These are phyloP conservation scores for Lachnellula willkommii DNA, from an alignment of 2,329 filamentous ascomycete genomes.

Conservation along the genomic window DNA sequence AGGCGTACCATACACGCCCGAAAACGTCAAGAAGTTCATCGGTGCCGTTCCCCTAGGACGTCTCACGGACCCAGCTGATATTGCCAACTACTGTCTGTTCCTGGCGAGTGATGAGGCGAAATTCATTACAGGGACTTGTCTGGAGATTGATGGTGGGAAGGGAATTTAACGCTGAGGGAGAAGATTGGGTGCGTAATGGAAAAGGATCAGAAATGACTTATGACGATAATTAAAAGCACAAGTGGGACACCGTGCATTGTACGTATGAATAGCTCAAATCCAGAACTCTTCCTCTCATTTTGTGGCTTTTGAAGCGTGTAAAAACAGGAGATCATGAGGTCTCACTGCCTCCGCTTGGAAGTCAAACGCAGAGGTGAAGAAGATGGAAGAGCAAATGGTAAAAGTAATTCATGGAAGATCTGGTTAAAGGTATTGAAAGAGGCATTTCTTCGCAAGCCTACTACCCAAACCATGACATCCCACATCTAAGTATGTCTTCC, in stretches of 20 bases:
- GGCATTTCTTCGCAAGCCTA: too few species aligned
- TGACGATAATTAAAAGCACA: not conserved
- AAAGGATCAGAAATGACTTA: not conserved
- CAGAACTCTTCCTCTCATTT: too few species aligned
- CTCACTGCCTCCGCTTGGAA: too few species aligned
- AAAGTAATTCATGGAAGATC: not conserved
- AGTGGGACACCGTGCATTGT: too few species aligned
- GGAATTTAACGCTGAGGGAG: constrained; percentile 23
- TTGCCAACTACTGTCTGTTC: constrained; percentile 66
- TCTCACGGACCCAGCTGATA: constrained; percentile 54
- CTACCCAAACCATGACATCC: too few species aligned
- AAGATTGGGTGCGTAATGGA: not conserved
- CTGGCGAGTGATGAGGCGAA: constrained; percentile 65
- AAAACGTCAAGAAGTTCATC: constrained; percentile 52
- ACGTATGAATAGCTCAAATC: too few species aligned
- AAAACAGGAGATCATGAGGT: too few species aligned
- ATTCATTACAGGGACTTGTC: constrained; percentile 68
- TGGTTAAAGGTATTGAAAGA: not conserved
- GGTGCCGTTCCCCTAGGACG: constrained; percentile 51
- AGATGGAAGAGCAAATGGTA: too few species aligned
- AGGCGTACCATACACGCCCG: constrained; percentile 57
- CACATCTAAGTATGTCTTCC: not conserved
- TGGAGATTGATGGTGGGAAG: constrained; percentile 57
- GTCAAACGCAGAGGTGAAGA: too few species aligned
- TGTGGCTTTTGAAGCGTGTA: too few species aligned